Evolutionary conservation across 2,329 filamentous ascomycete genomes (phyloP), one percentile per base, ranked within the genome.

Genomic region (Pseudogymnoascus sp.): DNA sequence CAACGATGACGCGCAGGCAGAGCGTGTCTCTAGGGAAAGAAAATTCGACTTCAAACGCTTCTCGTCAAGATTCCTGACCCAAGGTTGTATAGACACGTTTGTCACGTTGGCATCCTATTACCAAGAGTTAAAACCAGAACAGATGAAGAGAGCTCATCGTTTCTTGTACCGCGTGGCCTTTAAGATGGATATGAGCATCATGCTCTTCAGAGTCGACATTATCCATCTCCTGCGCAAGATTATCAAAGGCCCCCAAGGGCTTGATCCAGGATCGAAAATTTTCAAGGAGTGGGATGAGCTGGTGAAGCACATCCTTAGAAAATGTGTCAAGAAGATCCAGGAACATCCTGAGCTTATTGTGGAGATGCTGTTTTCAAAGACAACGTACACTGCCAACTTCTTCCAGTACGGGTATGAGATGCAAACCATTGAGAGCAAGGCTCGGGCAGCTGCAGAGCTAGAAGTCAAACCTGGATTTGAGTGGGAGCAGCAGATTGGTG

Each of bases 91-190:
- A 50, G 87, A 97, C 72, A 95, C 93, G 0, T 99, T 96, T 71
- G 81, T 96, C 30, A 79, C 84, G 2, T 92, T 97, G 65, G 85
- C 87, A 0, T 83, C 81, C 54, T 93, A 86, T 74, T 97, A 96
- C 74, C 81, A 80, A 39, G 94, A 99, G 65, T 80, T 99, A 9
- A 83, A 86, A 59, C 79, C 86, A 2, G 80, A 86, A 37, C 94
- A 99, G 71, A 78, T 97, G 37, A 97, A 97, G 76, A 86, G 94
- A 5, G 88, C 88, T 11, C 94, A 97, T 75, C 88, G 94, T 6
- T 99, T 93, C 73, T 92, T 99, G 70, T 95, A 97, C 70, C 87
- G 93, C 0, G 81, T 96, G 9, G 92, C 92, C 0, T 97, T 97
- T 79, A 99, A 97, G 75, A 89, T 96, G 73, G 90, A 97, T 54